Evolutionary conservation across 257 asterid species (phyloP).

Genomic region (Petunia axillaris): DNA sequence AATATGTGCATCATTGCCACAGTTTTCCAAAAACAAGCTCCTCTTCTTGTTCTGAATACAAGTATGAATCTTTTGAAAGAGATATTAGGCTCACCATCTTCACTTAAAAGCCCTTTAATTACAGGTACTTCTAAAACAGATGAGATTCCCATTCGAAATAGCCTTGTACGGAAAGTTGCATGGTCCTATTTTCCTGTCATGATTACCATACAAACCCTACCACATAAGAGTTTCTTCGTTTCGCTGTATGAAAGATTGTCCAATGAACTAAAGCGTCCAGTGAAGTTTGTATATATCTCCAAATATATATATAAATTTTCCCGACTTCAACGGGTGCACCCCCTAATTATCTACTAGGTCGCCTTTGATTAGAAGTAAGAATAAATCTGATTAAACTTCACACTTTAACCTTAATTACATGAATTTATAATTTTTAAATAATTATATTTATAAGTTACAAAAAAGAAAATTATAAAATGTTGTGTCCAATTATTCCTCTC

Average conservation of each 20-base stretch:
- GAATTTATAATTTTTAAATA: no score
- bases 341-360: no score
- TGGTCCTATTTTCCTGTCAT: background rate
- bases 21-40: background rate
- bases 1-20: background rate
- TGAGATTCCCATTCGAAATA: background rate
- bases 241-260: background rate
- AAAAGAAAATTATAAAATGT: no score
- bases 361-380: no score
- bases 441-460: no score
- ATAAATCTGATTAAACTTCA: no score
- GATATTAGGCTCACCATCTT: background rate
- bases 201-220: background rate
- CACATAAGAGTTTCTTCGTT: background rate
- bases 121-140: background rate
- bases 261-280: background rate
- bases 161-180: background rate
- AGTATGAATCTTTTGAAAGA: constrained; percentile 12
- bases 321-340: no score
- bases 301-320: no score
- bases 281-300: no score
- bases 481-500: no score
- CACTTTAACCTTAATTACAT: no score
- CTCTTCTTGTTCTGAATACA: background rate
- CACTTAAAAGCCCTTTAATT: background rate